Base-by-base conservation (phyloP, 140 eudicot genomes). In the Oenanthe javanica region DNA sequence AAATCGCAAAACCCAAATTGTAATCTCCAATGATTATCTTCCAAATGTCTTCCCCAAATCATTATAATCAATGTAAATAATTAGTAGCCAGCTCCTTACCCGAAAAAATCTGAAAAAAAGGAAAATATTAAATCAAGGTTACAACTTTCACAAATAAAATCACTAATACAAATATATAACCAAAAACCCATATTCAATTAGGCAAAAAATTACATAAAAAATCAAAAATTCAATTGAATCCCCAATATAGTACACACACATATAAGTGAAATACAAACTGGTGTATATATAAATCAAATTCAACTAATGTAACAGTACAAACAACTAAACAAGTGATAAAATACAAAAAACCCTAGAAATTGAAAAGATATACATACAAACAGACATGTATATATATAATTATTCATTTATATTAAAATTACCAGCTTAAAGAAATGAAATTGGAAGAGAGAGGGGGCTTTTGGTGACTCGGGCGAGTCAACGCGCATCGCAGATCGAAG, bases 1-100 rank as follows among this genome's bases (percentile, higher is more conserved):
- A 82, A 86, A 31, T 61, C 70, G 87, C 86, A 86, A 67, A 81
- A 46, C 87, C 87, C 87, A 61, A 83, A 80, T 81, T 87, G 84
- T 45, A 84, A 73, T 84, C 66, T 85, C 57, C 66, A 75, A 80
- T 82, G 75, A 84, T 63, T 79, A 67, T 83, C 85, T 85, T 81
- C 78, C 77, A 67, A 54, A 19, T 46, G 73, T 86, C 77, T 67
- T 69, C 86, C 89, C 86, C 89, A 82, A 80, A 74, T 79, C 93
- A 87, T 89, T 82, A 90, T 86, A 87, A 75, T 82, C 72, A 77
- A 73, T 77, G 64, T 5, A 78, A 55, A 78, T 69, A 66, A 54
- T 77, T 55, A 86, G 84, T 85, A 54, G 54, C 87, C 78, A 72
- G 67, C 75, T 80, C 66, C 66, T 78, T 77, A 57, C 80, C 49